phyloP scores from a whole-genome alignment of 768 basidiomycete species.

The Naganishia friedmannii region DNA sequence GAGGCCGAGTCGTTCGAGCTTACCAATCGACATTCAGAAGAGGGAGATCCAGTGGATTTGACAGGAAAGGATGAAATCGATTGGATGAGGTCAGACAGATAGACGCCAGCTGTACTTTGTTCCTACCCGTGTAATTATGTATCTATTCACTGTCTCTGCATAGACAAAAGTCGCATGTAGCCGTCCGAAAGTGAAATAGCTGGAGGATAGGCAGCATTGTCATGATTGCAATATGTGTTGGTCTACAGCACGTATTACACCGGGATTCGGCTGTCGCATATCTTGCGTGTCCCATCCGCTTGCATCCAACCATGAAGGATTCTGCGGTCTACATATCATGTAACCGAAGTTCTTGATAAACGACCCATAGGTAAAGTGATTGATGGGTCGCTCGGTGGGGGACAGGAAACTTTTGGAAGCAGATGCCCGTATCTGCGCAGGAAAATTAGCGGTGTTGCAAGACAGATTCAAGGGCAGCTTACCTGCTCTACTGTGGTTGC shows the following conservation, averaged over 20 bases:
- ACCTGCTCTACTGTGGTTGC: constrained; percentile 96
- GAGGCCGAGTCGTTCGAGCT: constrained; percentile 20
- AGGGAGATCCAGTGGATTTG: constrained; percentile 1
- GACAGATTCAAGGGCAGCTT: constrained; percentile 40
- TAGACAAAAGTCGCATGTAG: no score
- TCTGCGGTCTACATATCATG: constrained; percentile 74
- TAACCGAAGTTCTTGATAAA: constrained; percentile 72
- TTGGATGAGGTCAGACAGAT: constrained; percentile 8
- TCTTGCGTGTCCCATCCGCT: constrained; percentile 66
- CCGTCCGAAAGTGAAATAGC: no score
- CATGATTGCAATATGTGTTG: neutral
- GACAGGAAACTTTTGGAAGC: constrained; percentile 70
- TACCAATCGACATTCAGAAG: constrained; percentile 5
- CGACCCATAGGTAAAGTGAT: constrained; percentile 79
- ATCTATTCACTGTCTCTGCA: neutral
- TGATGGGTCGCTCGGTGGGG: constrained; percentile 60
- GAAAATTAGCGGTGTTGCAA: constrained; percentile 37
- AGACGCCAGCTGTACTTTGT: no score
- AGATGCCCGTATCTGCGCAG: constrained; percentile 72
- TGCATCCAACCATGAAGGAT: constrained; percentile 75
- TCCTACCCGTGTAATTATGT: no score
- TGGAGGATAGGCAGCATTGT: neutral
- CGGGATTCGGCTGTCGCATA: constrained; percentile 72
- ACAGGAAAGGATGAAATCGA: constrained; percentile 11
- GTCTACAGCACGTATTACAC: constrained; percentile 37